Evolutionary conservation across 768 basidiomycete genomes (phyloP).

Genomic region (Hygrophoropsis aurantiaca): DNA sequence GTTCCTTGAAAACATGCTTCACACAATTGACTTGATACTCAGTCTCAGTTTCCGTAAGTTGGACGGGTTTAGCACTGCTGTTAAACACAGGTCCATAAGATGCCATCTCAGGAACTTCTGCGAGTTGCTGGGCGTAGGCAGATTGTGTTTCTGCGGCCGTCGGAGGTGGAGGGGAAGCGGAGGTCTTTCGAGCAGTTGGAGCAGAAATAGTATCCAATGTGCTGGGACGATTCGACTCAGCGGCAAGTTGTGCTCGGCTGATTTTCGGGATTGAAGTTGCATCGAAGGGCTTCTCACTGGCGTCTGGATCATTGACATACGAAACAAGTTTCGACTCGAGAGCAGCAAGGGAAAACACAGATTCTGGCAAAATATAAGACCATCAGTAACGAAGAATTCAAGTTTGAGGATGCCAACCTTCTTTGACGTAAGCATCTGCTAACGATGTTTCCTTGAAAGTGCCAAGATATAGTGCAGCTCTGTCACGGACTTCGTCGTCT

Average conservation of each 20-base stretch:
- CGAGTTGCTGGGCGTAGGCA: constrained; percentile 80
- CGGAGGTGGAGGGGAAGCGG: constrained; percentile 68
- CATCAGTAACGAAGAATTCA: neutral
- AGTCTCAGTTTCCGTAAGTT: constrained; percentile 94
- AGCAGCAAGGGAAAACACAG: constrained; percentile 87
- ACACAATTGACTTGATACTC: constrained; percentile 97
- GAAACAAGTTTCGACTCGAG: constrained; percentile 91
- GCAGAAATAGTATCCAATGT: constrained; percentile 82
- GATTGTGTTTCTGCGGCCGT: constrained; percentile 88
- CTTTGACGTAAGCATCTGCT: constrained; percentile 86
- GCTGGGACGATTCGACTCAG: constrained; percentile 86
- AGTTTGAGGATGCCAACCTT: constrained; percentile 57
- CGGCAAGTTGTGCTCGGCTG: constrained; percentile 88
- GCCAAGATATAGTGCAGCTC: constrained; percentile 92
- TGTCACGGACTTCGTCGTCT: constrained; percentile 97
- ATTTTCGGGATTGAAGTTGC: constrained; percentile 86
- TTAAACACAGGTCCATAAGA: constrained; percentile 85
- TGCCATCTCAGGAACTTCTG: constrained; percentile 82
- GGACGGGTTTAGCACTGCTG: constrained; percentile 75
- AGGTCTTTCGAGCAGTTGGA: constrained; percentile 57
- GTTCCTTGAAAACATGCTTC: constrained; percentile 95
- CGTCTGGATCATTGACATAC: constrained; percentile 83
- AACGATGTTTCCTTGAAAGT: constrained; percentile 77
- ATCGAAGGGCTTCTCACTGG: constrained; percentile 78
- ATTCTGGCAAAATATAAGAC: constrained; percentile 56